A percentile compares a stretch with the other conserved stretches of the same genome.
phyloP scores from a whole-genome alignment of 768 basidiomycete genomes.

The Favolaschia claudopus region DNA sequence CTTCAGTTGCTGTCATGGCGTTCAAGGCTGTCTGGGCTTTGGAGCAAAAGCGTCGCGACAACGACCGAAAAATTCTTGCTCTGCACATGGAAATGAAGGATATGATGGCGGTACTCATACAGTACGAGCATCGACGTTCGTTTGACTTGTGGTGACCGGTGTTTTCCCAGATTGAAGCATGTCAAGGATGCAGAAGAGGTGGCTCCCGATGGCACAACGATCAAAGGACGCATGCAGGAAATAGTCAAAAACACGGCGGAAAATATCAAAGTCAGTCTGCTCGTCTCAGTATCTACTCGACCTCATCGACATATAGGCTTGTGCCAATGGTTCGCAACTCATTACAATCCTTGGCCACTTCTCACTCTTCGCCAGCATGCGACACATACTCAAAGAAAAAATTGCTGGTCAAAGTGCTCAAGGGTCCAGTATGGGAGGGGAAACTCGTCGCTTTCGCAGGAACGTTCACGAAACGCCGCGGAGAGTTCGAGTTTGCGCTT shows the following conservation, averaged over 20 bases:
- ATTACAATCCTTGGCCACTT: constrained; percentile 34
- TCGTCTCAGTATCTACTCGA: no score
- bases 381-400: constrained; percentile 15
- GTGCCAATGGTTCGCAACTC: constrained; percentile 40
- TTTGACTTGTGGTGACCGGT: not conserved
- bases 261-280: constrained; percentile 42
- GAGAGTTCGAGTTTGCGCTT: constrained; percentile 38
- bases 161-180: constrained; percentile 34
- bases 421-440: constrained; percentile 37
- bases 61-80: constrained; percentile 45
- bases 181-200: constrained; percentile 36
- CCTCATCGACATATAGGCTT: no score
- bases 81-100: constrained; percentile 49
- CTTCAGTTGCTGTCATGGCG: constrained; percentile 44
- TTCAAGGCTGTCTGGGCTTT: constrained; percentile 50
- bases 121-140: constrained; percentile 32
- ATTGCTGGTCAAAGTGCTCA: constrained; percentile 38
- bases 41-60: constrained; percentile 46
- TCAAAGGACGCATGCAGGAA: constrained; percentile 39
- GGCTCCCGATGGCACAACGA: constrained; percentile 37
- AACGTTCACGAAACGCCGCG: constrained; percentile 30
- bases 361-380: constrained; percentile 21
- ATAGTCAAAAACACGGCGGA: constrained; percentile 34
- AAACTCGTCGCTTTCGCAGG: constrained; percentile 31
- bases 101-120: constrained; percentile 44